A percentile compares a stretch with the other conserved stretches of the same genome.
These are phyloP conservation scores for Amborella trichopoda DNA, from an alignment of 164 flowering plant species.

Conservation along the genomic window DNA sequence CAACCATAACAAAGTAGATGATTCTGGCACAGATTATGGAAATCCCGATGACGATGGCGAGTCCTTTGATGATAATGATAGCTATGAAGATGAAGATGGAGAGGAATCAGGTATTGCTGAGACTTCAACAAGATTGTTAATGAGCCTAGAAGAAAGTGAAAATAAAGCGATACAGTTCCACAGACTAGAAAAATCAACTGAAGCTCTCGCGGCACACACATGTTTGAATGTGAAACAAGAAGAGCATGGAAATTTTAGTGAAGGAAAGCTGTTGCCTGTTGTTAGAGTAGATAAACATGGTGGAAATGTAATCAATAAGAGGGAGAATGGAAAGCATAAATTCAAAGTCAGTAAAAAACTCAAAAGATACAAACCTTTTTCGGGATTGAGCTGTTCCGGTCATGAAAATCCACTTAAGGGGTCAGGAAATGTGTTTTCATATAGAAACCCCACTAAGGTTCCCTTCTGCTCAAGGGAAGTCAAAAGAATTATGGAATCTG, in stretches of 20 bases:
- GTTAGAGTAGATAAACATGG: not conserved
- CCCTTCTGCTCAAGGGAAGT: constrained; percentile 52
- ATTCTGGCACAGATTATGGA: constrained; percentile 16
- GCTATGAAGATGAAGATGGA: constrained; percentile 7
- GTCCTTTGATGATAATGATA: constrained; percentile 10
- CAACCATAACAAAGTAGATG: constrained; percentile 22
- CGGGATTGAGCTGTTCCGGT: constrained; percentile 6
- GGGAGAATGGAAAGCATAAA: constrained; percentile 5
- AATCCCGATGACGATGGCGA: constrained; percentile 32
- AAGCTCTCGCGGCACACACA: constrained; percentile 2
- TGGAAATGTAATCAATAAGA: not conserved
- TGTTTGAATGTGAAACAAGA: constrained; percentile 8
- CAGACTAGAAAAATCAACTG: too few relatives aligned
- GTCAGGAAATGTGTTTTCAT: constrained; percentile 8
- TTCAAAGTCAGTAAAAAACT: constrained; percentile 8
- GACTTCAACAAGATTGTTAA: constrained; percentile 6
- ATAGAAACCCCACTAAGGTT: constrained; percentile 30
- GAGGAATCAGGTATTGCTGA: constrained; percentile 5
- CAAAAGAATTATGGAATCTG: constrained; percentile 29
- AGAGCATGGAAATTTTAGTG: constrained; percentile 5
- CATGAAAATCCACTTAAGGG: constrained; percentile 11
- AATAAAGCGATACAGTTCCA: too few relatives aligned
- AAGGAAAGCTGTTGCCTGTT: constrained; percentile 2
- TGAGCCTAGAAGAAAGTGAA: constrained; percentile 4
- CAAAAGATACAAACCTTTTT: constrained; percentile 8